A percentile compares a stretch with the other conserved stretches of the same genome.
Evolutionary conservation across 495 filamentous ascomycete species (phyloP).

Genomic region (Penicillium roqueforti): DNA sequence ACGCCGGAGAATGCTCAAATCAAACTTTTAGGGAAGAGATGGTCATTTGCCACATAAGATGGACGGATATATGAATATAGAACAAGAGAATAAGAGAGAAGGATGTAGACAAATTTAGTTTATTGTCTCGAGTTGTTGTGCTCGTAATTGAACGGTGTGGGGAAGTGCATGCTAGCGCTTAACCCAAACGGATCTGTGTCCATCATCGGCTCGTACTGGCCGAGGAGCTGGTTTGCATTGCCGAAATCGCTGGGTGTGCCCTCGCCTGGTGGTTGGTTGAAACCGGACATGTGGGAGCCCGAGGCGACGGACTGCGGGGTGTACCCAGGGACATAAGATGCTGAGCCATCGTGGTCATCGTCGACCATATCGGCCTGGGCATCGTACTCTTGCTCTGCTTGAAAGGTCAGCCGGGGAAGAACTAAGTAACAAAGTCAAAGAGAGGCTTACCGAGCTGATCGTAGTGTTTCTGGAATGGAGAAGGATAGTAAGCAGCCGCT

Average conservation of each 20-base stretch:
- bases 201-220: slow-evolving; percentile 75
- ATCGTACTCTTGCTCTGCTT: slow-evolving; percentile 97
- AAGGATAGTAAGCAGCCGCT: slow-evolving; percentile 65
- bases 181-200: slow-evolving; percentile 90
- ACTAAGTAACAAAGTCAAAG: background rate
- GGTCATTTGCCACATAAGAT: slow-evolving; percentile 11
- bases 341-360: slow-evolving; percentile 68
- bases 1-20: slow-evolving; percentile 30
- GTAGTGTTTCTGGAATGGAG: slow-evolving; percentile 88
- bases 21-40: slow-evolving; percentile 21
- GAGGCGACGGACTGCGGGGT: slow-evolving; percentile 42
- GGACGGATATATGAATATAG: slow-evolving; percentile 2
- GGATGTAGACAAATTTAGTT: slow-evolving; percentile 8
- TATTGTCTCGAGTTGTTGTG: slow-evolving; percentile 41
- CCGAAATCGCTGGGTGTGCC: slow-evolving; percentile 38
- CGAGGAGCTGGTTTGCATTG: slow-evolving; percentile 64
- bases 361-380: slow-evolving; percentile 93
- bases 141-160: slow-evolving; percentile 82
- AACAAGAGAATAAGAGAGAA: background rate
- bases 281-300: slow-evolving; percentile 39
- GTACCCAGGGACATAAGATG: slow-evolving; percentile 62
- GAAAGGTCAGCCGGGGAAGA: slow-evolving; percentile 16
- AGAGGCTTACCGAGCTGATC: slow-evolving; percentile 88
- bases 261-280: slow-evolving; percentile 36
- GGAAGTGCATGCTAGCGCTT: slow-evolving; percentile 90